Conservation (phyloP, 2,329 filamentous ascomycete species). For the Aureobasidium mangrovei region DNA sequence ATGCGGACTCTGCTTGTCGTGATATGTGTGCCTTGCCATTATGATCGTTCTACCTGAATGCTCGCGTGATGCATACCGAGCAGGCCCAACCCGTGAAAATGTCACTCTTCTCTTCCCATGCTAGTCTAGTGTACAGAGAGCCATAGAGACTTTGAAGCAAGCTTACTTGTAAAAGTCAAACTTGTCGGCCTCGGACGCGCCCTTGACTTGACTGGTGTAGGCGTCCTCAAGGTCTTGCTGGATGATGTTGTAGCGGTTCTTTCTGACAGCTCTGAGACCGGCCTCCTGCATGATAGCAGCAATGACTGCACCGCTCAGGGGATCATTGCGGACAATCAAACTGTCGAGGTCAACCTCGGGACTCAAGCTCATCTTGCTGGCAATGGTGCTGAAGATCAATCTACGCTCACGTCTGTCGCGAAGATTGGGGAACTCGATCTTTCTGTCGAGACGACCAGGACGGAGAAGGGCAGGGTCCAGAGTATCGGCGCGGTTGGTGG, state of each 20-base stretch:
- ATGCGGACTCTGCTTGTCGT: not conserved
- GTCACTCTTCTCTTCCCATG: not conserved
- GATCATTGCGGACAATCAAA: conserved; percentile 93
- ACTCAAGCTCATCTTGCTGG: conserved; percentile 90
- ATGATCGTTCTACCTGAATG: conserved; percentile 9
- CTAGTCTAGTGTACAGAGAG: conserved; percentile 1
- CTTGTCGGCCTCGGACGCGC: conserved; percentile 58
- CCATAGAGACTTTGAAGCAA: not conserved
- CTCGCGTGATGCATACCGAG: not conserved
- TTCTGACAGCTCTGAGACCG: conserved; percentile 82
- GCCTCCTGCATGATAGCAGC: conserved; percentile 99
- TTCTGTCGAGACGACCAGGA: conserved; percentile 89
- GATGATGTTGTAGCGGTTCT: conserved; percentile 99
- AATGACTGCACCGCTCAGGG: conserved; percentile 88
- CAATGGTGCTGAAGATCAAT: conserved; percentile 96
- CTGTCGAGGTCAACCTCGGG: conserved; percentile 95
- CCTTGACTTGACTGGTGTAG: conserved; percentile 95
- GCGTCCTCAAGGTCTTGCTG: conserved; percentile 94
- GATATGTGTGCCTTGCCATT: conserved; percentile 11
- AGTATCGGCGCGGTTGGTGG: conserved; percentile 95
- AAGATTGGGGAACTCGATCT: conserved; percentile 97
- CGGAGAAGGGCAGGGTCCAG: conserved; percentile 90
- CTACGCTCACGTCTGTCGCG: conserved; percentile 89
- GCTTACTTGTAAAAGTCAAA: conserved; percentile 85
- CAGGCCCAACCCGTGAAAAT: not conserved